Conservation (phyloP, 208 protist species). For the Phytomonas sp. region DNA sequence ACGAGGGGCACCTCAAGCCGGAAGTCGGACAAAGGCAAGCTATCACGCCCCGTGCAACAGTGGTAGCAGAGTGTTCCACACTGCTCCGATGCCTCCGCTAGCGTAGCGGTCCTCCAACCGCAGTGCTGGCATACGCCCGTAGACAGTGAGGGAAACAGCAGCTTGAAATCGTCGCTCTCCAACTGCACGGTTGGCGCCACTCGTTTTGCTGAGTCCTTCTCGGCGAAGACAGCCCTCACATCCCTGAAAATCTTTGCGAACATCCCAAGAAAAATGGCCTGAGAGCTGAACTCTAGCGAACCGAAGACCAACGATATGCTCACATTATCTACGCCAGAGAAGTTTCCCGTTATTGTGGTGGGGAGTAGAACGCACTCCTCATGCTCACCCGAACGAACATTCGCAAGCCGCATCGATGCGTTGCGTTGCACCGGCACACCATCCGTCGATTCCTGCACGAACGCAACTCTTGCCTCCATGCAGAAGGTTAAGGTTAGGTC, state of each 20-base stretch:
- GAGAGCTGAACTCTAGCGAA: constrained; percentile 51
- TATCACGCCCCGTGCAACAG: constrained; percentile 64
- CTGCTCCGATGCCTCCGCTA: constrained; percentile 19
- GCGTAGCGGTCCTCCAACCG: constrained; percentile 24
- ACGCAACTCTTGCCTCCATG: constrained; percentile 27
- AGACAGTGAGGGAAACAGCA: constrained; percentile 25
- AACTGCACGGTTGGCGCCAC: constrained; percentile 41
- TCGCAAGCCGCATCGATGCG: constrained; percentile 27
- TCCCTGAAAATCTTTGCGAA: constrained; percentile 62
- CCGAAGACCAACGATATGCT: constrained; percentile 38
- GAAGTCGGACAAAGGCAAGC: constrained; percentile 50
- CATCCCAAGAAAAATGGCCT: constrained; percentile 50
- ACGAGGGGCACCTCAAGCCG: constrained; percentile 53
- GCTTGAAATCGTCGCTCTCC: constrained; percentile 35
- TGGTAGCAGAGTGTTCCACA: constrained; percentile 64
- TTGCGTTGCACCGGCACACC: constrained; percentile 26
- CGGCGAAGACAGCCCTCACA: constrained; percentile 48
- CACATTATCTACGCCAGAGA: constrained; percentile 61
- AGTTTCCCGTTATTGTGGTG: constrained; percentile 34
- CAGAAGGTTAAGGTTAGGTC: constrained; percentile 45
- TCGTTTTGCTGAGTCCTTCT: constrained; percentile 39
- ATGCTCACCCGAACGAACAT: constrained; percentile 47
- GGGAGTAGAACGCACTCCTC: constrained; percentile 59
- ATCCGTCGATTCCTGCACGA: constrained; percentile 44
- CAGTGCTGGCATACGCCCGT: constrained; percentile 61